Percentiles rank a stretch among this genome's conserved stretches.
phyloP scores from a whole-genome alignment of 441 rosid genomes.

The Eutrema salsugineum region DNA sequence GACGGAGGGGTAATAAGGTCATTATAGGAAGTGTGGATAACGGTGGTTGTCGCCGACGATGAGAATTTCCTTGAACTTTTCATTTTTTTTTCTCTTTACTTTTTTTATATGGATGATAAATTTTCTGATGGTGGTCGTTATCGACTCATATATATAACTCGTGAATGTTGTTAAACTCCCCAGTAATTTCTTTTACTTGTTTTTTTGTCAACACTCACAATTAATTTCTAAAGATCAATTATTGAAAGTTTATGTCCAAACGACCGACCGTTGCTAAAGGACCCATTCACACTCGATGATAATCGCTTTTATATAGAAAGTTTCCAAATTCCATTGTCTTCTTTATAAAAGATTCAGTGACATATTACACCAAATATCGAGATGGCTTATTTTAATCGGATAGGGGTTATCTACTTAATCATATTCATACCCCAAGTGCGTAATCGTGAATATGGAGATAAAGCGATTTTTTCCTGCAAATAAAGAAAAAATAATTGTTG shows the following conservation, averaged over 20 bases:
- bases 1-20: constrained; percentile 34
- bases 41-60: constrained; percentile 45
- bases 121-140: constrained; percentile 6
- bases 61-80: constrained; percentile 32
- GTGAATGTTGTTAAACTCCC: background rate
- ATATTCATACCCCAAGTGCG: constrained; percentile 1
- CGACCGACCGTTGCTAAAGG: constrained; percentile 25
- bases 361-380: constrained; percentile 12
- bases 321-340: constrained; percentile 14
- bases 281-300: constrained; percentile 10
- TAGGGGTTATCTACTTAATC: constrained; percentile 6
- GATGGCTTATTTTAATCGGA: background rate
- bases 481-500: background rate
- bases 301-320: background rate
- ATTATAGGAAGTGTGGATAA: constrained; percentile 39
- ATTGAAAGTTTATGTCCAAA: background rate
- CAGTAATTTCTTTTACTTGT: background rate
- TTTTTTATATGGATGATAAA: background rate
- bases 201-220: background rate
- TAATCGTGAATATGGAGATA: background rate
- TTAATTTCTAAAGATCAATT: background rate
- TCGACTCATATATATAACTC: background rate
- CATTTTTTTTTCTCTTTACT: constrained; percentile 11
- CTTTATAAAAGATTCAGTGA: constrained; percentile 3
- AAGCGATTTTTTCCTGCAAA: constrained; percentile 1